Conservation (phyloP, 2,329 filamentous ascomycete species). For the Periconia macrospinosa region DNA sequence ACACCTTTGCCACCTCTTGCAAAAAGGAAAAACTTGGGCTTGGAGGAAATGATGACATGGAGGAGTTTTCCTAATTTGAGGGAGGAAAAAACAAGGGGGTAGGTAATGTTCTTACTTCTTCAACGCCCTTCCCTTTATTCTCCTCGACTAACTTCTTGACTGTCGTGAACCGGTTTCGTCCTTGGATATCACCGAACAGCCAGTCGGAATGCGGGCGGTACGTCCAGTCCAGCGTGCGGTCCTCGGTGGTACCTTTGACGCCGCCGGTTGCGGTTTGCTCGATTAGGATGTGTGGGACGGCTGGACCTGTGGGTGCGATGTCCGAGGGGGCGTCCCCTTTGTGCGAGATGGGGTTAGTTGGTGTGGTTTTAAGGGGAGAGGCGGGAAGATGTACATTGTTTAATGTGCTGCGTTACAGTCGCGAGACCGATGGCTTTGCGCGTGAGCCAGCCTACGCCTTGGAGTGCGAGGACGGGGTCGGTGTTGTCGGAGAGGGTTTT, state of each 20-base stretch:
- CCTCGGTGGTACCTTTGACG: constrained; percentile 66
- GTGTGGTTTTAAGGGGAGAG: background rate
- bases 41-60: no score
- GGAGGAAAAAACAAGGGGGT: no score
- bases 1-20: no score
- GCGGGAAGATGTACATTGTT: constrained; percentile 12
- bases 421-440: constrained; percentile 73
- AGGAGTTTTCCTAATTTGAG: no score
- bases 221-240: constrained; percentile 59
- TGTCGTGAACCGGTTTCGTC: constrained; percentile 57
- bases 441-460: constrained; percentile 61
- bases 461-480: constrained; percentile 68
- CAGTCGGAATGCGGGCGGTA: constrained; percentile 72
- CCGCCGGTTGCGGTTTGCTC: constrained; percentile 72
- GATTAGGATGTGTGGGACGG: constrained; percentile 67
- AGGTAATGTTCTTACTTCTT: no score
- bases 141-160: constrained; percentile 27
- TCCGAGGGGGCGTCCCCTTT: constrained; percentile 42
- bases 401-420: constrained; percentile 67
- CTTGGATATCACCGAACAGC: constrained; percentile 74
- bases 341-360: background rate
- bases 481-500: constrained; percentile 69
- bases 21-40: no score
- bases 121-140: constrained; percentile 18
- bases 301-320: constrained; percentile 24